Base-by-base conservation (phyloP, 176 grass and related monocot genomes). In the Elymus sibiricus region DNA sequence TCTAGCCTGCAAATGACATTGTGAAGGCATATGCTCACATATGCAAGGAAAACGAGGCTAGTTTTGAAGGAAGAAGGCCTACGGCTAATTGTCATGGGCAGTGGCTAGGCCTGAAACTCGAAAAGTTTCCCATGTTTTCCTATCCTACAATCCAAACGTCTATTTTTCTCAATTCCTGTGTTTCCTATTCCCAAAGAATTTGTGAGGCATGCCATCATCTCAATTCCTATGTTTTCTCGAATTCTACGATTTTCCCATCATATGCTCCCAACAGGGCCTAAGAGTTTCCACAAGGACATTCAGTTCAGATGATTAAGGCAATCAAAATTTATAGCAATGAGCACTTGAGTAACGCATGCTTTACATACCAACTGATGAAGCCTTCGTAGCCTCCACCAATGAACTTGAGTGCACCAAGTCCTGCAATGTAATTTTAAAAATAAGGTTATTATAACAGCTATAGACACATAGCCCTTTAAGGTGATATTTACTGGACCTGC, bases 341-440 rank as follows among this genome's bases (percentile, higher is more conserved):
- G 55, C 21, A 58, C 55, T 58, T 58, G 55, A 58, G 9, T 22
- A 21, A 76, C 47, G 5, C 80, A 19, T 53, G 42, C 53, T 58
- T 58, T 62, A 85, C 78, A 77, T 95, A 95, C 94, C 94, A 91
- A 66, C 65, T 85, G 84, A 59, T 66, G 80, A 76, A 46, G 32
- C n/a, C 87, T 89, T 93, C 24, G 90, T 84, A 77, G 69, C 75
- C 53, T 72, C 81, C 49, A 51, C 34, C 75, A 79, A 66, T 83
- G 70, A 86, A 64, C 59, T 83, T 61, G 86, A 51, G 79, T 42
- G 62, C 64, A 40, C 64, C 40, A 83, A 26, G 66, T 65, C 87
- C 94, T 95, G 74, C 46, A 83, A 82, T 64, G 85, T 49, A 68
- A 68, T 87, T 76, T 60, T 51, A 17, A 84, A 55, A 70, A 22